Conservation (phyloP, 768 basidiomycete species). For the Lentinula lateritia region DNA sequence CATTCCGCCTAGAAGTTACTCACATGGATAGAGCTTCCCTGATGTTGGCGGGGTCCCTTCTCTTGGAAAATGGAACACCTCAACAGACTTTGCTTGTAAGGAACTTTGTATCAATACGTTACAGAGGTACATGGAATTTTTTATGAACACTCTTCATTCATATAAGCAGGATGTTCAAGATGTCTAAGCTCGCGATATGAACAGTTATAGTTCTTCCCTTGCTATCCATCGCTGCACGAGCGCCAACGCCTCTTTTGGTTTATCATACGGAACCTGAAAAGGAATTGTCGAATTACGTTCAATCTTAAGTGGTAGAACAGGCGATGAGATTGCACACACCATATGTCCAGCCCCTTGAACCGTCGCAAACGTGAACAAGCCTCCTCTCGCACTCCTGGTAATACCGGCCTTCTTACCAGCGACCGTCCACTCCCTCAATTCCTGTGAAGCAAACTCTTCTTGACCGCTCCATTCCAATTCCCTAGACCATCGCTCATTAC, state of each 20-base stretch:
- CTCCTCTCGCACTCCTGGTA: slow-evolving; percentile 45
- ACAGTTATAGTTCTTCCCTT: slow-evolving; percentile 6
- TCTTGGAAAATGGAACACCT: too few species aligned
- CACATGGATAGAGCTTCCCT: too few species aligned
- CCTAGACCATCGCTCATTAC: slow-evolving; percentile 58
- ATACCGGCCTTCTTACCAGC: slow-evolving; percentile 49
- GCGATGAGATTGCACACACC: slow-evolving; percentile 30
- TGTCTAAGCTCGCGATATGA: neutral
- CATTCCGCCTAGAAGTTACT: too few species aligned
- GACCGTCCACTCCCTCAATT: slow-evolving; percentile 50
- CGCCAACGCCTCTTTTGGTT: slow-evolving; percentile 38
- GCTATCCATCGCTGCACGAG: slow-evolving; percentile 38
- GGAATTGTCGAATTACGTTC: neutral
- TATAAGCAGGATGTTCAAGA: neutral
- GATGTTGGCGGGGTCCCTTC: too few species aligned
- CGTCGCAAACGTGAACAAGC: slow-evolving; percentile 48
- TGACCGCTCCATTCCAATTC: slow-evolving; percentile 57
- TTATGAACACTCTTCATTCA: too few species aligned
- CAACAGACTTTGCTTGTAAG: too few species aligned
- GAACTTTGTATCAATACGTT: too few species aligned
- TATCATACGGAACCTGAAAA: slow-evolving; percentile 46
- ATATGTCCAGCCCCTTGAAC: slow-evolving; percentile 60
- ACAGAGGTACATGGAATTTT: too few species aligned
- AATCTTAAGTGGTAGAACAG: too few species aligned
- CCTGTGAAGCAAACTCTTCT: slow-evolving; percentile 34